A percentile compares a stretch with the other conserved stretches of the same genome.
phyloP scores from a whole-genome alignment of 495 filamentous ascomycete genomes.

The Talaromyces liani region DNA sequence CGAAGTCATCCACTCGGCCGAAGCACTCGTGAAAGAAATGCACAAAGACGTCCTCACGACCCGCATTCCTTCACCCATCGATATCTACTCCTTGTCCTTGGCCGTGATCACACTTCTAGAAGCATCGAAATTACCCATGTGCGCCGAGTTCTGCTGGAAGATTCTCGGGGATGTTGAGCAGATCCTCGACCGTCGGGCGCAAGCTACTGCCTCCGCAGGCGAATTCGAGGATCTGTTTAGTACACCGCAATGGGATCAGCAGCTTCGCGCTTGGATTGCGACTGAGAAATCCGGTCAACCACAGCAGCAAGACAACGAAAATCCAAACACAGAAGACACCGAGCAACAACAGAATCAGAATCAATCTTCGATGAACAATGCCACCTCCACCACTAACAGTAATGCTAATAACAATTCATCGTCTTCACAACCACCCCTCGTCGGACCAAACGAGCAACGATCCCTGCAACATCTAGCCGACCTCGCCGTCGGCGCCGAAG shows the following conservation, averaged over 20 bases:
- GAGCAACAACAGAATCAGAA: constrained; percentile 1
- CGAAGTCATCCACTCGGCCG: constrained; percentile 56
- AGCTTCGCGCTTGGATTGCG: constrained; percentile 41
- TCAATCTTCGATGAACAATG: not conserved
- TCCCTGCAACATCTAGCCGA: constrained; percentile 59
- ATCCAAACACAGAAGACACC: not conserved
- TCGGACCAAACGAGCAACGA: constrained; percentile 42
- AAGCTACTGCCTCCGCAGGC: constrained; percentile 14
- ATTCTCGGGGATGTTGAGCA: constrained; percentile 37
- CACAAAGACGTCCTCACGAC: constrained; percentile 40
- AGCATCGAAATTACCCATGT: constrained; percentile 46
- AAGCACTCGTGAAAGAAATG: constrained; percentile 50
- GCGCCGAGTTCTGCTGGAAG: constrained; percentile 36
- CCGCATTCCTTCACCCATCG: constrained; percentile 49
- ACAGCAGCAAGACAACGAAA: not conserved
- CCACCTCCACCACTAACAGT: not conserved
- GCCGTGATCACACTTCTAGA: constrained; percentile 60
- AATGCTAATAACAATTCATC: not conserved
- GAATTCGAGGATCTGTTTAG: constrained; percentile 35
- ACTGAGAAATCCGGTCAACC: not conserved
- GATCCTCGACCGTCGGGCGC: constrained; percentile 33
- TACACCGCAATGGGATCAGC: constrained; percentile 35
- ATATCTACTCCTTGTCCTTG: constrained; percentile 66
- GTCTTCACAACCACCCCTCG: constrained; percentile 25
- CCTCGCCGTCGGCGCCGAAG: constrained; percentile 46